These are phyloP conservation scores for Acanthamoeba triangularis DNA, from an alignment of 208 protist species.

Conservation along the genomic window DNA sequence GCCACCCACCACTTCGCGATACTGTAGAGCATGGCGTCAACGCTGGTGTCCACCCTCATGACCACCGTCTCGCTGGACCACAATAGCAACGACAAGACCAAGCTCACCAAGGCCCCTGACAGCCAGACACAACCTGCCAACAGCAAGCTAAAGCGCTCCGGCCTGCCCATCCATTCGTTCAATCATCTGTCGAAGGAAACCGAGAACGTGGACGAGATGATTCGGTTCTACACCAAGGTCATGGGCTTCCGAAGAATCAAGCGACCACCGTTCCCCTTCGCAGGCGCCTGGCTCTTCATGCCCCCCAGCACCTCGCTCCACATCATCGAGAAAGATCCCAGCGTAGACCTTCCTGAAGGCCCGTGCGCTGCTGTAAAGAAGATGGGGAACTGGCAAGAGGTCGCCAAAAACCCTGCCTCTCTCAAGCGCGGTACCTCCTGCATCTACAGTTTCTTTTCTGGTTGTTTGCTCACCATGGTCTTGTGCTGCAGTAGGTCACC, in stretches of 20 bases:
- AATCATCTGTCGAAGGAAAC: slow-evolving; percentile 41
- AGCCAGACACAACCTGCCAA: not conserved
- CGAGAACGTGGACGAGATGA: slow-evolving; percentile 22
- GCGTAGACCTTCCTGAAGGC: slow-evolving; percentile 1
- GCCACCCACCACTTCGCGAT: too few relatives aligned
- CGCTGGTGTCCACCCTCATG: not conserved
- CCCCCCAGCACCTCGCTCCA: not conserved
- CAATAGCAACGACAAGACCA: not conserved
- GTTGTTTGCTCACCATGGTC: not conserved
- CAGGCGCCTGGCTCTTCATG: slow-evolving; percentile 53
- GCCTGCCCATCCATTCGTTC: slow-evolving; percentile 55
- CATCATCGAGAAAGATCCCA: slow-evolving; percentile 59
- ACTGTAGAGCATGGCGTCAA: not conserved
- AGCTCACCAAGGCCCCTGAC: not conserved
- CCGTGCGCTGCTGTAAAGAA: slow-evolving; percentile 7
- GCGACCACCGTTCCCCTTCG: slow-evolving; percentile 45
- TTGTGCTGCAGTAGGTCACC: not conserved
- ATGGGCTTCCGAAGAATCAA: slow-evolving; percentile 35
- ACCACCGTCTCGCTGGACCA: not conserved
- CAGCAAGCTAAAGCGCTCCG: not conserved
- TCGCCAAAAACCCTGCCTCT: slow-evolving; percentile 33
- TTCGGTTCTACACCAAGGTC: slow-evolving; percentile 24
- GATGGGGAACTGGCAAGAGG: slow-evolving; percentile 38
- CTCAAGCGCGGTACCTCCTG: not conserved
- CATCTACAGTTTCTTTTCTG: not conserved